Base-by-base conservation (phyloP, 805 yeast species). In the Lipomyces yamadae region DNA sequence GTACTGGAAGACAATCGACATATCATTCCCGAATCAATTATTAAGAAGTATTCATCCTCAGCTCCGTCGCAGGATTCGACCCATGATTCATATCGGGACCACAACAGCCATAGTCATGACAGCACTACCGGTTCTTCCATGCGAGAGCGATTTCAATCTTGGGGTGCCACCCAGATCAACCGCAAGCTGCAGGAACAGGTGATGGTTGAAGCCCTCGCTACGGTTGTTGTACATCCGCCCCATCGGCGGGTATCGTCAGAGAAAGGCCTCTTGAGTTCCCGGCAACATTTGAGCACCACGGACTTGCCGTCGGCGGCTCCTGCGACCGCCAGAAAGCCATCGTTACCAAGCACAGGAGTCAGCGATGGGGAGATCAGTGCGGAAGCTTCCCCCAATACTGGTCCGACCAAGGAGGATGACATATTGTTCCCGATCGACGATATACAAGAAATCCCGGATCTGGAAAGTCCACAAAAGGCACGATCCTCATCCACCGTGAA, bases 1-100 rank as follows among this genome's bases (percentile, higher is more conserved):
- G 87, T 90, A 1, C 81, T 94, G 42, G 93, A 92, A 76, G 98
- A 94, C 74, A 94, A 94, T 77, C 88, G 86, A 66, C 99, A 94
- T 77, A 93, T 94, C 63, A 88, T 94, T 39, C 97, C 98, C 0
- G 89, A 88, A 64, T 87, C 92, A 2, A 77, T 91, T 68, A 85
- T 92, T 86, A 83, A 83, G 67, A 86, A 84, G 63, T 88, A 86
- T 73, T 83, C 90, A 4, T 71, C 79, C 3, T 78, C 83, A 4
- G 80, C 81, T 6, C 82, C 80, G 33, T 42, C 48, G 2, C 74
- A 75, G 59, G 66, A 73, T 67, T 11, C 64, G 65, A 13, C 66
- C 64, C 67, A 67, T 63, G 64, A 67, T 68, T 24, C 67, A 65
- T 72, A 55, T 24, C 53, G 54, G n/a, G 39, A 29, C 32, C 48